These are phyloP conservation scores for Galium porrigens DNA, from an alignment of 305 asterid genomes.

Conservation along the genomic window DNA sequence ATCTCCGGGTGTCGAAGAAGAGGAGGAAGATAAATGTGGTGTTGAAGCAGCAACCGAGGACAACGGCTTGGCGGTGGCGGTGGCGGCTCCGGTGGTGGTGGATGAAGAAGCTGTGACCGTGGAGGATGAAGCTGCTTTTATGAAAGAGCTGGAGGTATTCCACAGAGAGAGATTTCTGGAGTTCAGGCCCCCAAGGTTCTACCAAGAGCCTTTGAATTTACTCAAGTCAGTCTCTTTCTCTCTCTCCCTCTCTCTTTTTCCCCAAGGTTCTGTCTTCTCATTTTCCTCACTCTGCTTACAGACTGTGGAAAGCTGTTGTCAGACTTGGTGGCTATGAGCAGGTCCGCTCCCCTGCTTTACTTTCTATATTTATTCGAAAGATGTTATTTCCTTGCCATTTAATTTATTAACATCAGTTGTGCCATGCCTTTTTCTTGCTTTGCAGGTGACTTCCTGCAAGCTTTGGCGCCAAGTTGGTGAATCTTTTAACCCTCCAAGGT, in stretches of 20 bases:
- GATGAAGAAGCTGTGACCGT: constrained; percentile 55
- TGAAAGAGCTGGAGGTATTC: constrained; percentile 64
- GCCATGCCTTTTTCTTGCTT: constrained; percentile 17
- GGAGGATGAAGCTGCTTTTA: constrained; percentile 71
- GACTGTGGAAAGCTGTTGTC: constrained; percentile 87
- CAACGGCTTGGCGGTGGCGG: neutral
- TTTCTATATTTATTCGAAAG: no score
- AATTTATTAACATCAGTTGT: neutral
- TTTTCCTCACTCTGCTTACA: constrained; percentile 12
- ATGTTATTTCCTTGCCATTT: neutral
- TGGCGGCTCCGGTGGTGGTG: constrained; percentile 14
- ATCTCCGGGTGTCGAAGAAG: neutral
- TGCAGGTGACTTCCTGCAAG: constrained; percentile 76
- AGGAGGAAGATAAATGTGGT: neutral
- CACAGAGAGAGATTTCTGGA: constrained; percentile 62
- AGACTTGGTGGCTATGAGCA: constrained; percentile 88
- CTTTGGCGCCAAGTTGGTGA: constrained; percentile 94
- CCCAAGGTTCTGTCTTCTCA: no score
- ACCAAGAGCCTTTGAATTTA: constrained; percentile 72
- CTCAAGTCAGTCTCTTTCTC: constrained; percentile 45
- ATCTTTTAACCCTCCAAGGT: constrained; percentile 85
- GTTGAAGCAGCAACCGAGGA: neutral
- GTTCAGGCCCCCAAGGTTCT: constrained; percentile 71
- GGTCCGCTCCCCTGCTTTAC: constrained; percentile 35
- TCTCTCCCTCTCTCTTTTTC: neutral